Evolutionary conservation across 2,329 filamentous ascomycete species (phyloP).

Genomic region (Ophiobolus disseminans): DNA sequence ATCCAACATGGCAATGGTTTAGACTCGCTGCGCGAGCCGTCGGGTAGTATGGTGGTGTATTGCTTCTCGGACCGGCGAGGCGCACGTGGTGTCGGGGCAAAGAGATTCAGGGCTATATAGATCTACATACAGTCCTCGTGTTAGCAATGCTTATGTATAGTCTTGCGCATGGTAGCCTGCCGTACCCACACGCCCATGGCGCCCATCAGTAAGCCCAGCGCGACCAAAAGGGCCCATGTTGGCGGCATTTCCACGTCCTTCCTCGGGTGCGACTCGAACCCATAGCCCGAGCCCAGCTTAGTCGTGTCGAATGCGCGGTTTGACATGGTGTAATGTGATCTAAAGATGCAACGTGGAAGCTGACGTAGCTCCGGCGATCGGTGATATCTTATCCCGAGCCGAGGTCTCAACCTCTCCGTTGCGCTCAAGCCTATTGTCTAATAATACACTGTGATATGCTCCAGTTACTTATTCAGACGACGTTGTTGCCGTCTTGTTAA

Average conservation of each 20-base stretch:
- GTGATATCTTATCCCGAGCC: conserved; percentile 2
- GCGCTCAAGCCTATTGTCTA: no score
- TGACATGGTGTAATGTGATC: conserved; percentile 20
- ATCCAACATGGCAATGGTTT: conserved; percentile 84
- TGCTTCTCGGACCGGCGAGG: conserved; percentile 81
- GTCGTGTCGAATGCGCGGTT: conserved; percentile 38
- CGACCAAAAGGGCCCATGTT: conserved; percentile 40
- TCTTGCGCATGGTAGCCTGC: neutral
- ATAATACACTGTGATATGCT: no score
- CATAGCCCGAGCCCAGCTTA: conserved; percentile 31
- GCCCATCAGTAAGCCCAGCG: conserved; percentile 28
- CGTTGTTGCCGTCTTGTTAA: no score
- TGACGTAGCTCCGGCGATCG: conserved; percentile 26
- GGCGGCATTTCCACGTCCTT: conserved; percentile 38
- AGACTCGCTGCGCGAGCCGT: conserved; percentile 63
- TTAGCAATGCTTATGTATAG: conserved; percentile 4
- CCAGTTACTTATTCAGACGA: no score
- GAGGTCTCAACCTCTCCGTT: neutral
- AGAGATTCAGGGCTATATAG: conserved; percentile 72
- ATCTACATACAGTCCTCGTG: conserved; percentile 53
- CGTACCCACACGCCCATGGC: conserved; percentile 42
- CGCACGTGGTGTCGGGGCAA: conserved; percentile 81
- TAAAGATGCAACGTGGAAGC: conserved; percentile 48
- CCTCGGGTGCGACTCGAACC: conserved; percentile 34
- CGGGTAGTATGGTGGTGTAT: conserved; percentile 76